Conservation (phyloP, 2,329 filamentous ascomycete genomes). For the Scortechinia acanthostroma region DNA sequence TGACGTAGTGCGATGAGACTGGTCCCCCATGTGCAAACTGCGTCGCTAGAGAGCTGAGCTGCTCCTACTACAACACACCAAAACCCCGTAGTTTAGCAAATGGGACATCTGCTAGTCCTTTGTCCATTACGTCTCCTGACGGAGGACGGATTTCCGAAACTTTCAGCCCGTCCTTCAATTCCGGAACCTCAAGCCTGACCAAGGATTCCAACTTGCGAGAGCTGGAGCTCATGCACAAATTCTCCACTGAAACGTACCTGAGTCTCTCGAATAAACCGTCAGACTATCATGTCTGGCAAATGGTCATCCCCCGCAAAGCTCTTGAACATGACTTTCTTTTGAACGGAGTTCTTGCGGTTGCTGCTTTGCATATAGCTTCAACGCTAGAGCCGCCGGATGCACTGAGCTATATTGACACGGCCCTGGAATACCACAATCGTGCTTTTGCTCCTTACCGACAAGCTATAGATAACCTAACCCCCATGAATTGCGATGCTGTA, state of each 20-base stretch:
- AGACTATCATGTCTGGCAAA: slow-evolving; percentile 22
- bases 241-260: slow-evolving; percentile 34
- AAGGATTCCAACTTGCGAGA: slow-evolving; percentile 21
- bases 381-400: slow-evolving; percentile 8
- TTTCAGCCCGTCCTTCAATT: neutral
- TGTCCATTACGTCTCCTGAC: neutral
- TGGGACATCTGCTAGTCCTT: neutral
- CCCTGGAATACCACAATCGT: slow-evolving; percentile 21
- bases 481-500: slow-evolving; percentile 14
- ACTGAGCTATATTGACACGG: slow-evolving; percentile 15
- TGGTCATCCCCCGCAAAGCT: slow-evolving; percentile 18
- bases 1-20: slow-evolving; percentile 21
- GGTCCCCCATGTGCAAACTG: slow-evolving; percentile 24
- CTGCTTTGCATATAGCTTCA: slow-evolving; percentile 20
- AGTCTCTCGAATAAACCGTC: slow-evolving; percentile 25
- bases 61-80: slow-evolving; percentile 2
- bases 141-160: neutral
- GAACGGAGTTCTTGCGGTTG: slow-evolving; percentile 23
- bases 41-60: slow-evolving; percentile 10
- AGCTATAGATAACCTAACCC: slow-evolving; percentile 15
- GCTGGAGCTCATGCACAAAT: slow-evolving; percentile 42
- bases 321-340: slow-evolving; percentile 29
- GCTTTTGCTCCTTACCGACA: slow-evolving; percentile 19
- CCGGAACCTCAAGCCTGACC: neutral
- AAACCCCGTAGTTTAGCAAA: neutral